Evolutionary conservation across 768 basidiomycete genomes (phyloP), one percentile per base, ranked within the genome.

Genomic region (Pulveroboletus sp.): DNA sequence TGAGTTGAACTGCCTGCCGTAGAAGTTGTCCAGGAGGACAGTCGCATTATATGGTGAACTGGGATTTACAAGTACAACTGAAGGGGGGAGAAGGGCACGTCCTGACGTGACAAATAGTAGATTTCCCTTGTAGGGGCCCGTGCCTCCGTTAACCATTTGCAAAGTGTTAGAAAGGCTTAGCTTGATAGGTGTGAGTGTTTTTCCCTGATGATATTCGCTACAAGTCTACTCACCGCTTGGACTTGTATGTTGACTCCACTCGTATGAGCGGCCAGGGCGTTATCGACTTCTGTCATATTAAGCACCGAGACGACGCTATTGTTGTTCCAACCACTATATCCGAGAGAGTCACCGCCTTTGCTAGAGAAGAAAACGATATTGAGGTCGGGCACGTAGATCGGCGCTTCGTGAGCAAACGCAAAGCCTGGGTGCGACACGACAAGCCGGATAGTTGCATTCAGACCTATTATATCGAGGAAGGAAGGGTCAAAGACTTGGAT

Each of bases 1-100:
- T 1, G 89, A 89, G 65, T 87, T 89, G 71, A 90, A 91, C 55
- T 89, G 88, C 6, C 87, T 73, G 3, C 89, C 89, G 59, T 79
- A 86, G 69, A 76, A 88, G 69, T 89, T 90, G 66, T 91, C 85
- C 53, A 92, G 64, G 15, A 92, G 64, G 33, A 86, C 76, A 0
- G 84, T 89, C 4, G 76, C 69, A 49, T 89, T 86, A 65, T 82
- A 73, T 1, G 87, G 87, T 5, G 78, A 62, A 4, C 57, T 61
- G 0, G 86, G 85, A 62, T 88, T 81, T 44, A 89, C 80, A 32
- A 84, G 74, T 0, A 76, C 80, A 13, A 89, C 63, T 2, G 78
- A 79, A 24, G 87, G 80, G 6, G 86, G 82, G 3, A 76, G 68
- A 18, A 73, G 65, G 0, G 83, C 86, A 43, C 84, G 78, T 31